Percentiles rank a stretch among this genome's conserved stretches.
These are phyloP conservation scores for Austroboletus novae-zelandiae DNA, from an alignment of 1,284 basidiomycete species.

Conservation along the genomic window DNA sequence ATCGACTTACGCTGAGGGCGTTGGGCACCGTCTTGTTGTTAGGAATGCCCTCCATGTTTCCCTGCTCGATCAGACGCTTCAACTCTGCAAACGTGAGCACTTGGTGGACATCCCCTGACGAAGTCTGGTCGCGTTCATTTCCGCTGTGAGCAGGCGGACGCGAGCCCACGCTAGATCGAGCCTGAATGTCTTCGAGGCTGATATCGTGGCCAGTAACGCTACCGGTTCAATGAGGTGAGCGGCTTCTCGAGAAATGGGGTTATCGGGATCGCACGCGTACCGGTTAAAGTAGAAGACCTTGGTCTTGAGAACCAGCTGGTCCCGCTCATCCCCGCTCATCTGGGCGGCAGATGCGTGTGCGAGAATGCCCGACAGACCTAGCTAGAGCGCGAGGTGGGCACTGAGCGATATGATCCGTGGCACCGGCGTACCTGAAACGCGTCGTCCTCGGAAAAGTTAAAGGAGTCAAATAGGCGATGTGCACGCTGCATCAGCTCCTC, in stretches of 20 bases:
- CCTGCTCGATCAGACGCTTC: constrained; percentile 65
- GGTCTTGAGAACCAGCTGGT: constrained; percentile 50
- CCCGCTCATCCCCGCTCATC: constrained; percentile 40
- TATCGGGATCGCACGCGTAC: constrained; percentile 35
- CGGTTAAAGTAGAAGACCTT: constrained; percentile 72
- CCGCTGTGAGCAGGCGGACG: constrained; percentile 13
- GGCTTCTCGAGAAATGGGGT: constrained; percentile 4
- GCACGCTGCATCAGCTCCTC: constrained; percentile 16
- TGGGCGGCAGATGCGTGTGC: constrained; percentile 37
- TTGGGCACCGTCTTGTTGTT: constrained; percentile 72
- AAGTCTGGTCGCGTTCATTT: constrained; percentile 17
- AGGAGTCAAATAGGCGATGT: constrained; percentile 40
- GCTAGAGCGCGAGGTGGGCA: constrained; percentile 36
- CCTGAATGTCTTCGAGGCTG: constrained; percentile 20
- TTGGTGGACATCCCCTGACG: constrained; percentile 16
- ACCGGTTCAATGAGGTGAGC: constrained; percentile 5
- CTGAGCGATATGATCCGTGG: too few species aligned
- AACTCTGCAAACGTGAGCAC: constrained; percentile 65
- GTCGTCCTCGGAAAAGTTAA: constrained; percentile 55
- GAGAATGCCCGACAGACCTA: constrained; percentile 60
- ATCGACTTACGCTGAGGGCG: constrained; percentile 52
- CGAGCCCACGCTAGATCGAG: constrained; percentile 9
- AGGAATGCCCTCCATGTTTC: constrained; percentile 68
- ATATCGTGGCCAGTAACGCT: constrained; percentile 37
- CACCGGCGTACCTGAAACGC: constrained; percentile 49